Evolutionary conservation across 257 asterid species (phyloP), one percentile per base, ranked within the genome.

Genomic region (Capsicum baccatum): DNA sequence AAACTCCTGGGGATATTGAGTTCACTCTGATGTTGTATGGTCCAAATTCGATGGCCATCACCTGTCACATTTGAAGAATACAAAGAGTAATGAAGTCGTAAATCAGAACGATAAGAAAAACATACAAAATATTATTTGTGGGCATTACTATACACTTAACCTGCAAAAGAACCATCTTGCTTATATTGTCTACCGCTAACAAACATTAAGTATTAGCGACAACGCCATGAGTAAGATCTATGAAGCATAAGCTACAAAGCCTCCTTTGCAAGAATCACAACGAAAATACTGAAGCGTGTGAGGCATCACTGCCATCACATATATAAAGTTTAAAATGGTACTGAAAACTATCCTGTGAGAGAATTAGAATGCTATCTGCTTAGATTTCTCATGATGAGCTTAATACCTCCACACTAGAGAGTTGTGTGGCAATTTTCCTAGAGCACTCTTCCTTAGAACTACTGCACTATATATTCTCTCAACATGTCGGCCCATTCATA

Each of bases 11-110:
- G 4, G 98, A 88, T 84, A 95, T 87, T 6, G 95, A 91, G 86
- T 95, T 95, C 85, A 95, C 97, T 83, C 94, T 88, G 85, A 95
- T 95, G 17, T 89, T 89, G 84, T 92, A 67, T 5, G 5, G 80
- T 57, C 97, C 98, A 26, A 93, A 83, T 86, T 93, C 98, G 86
- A 92, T 0, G 2, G 97, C 98, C 99, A 95, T 94, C n/a, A 87
- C 82, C 98, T 95, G 88, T 76, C 37, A 60, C 42, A 76, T 60
- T 79, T 70, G 63, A 80, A 68, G 10, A 68, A 48, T 44, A 79
- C 8, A 16, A 37, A 16, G 54, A 3, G 37, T 55, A 57, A 56
- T 7, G 48, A 79, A 9, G 26, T 3, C 13, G 81, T 14, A 76
- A 76, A 74, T 74, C 57, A 82, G 21, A 62, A 74, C 67, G 17